A percentile compares a stretch with the other conserved stretches of the same genome.
These are phyloP conservation scores for Amanita rubescens DNA, from an alignment of 768 basidiomycete genomes.

Conservation along the genomic window DNA sequence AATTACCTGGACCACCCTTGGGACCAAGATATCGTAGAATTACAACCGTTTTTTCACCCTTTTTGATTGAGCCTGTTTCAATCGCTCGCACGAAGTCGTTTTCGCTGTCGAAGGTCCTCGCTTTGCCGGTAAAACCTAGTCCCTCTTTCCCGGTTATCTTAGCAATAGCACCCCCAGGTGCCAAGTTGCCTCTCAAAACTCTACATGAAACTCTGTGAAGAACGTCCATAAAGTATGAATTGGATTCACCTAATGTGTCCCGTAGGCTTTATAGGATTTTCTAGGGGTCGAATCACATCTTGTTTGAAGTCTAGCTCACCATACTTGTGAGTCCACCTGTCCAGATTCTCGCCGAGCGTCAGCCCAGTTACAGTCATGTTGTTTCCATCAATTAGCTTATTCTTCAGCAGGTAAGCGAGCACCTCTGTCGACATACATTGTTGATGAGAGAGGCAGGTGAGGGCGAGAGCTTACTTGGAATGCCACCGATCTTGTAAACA, in stretches of 20 bases:
- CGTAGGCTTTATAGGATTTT: slow-evolving; percentile 81
- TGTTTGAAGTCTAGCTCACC: slow-evolving; percentile 72
- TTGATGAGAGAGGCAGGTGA: slow-evolving; percentile 1
- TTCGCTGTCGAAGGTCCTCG: slow-evolving; percentile 88
- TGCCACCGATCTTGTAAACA: slow-evolving; percentile 91
- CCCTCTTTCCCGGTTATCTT: slow-evolving; percentile 98
- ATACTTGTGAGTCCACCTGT: slow-evolving; percentile 75
- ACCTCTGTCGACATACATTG: slow-evolving; percentile 46
- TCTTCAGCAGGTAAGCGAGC: slow-evolving; percentile 76
- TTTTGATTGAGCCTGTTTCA: slow-evolving; percentile 80
- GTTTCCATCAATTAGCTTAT: slow-evolving; percentile 85
- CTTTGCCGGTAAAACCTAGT: slow-evolving; percentile 81
- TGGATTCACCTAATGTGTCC: slow-evolving; percentile 76
- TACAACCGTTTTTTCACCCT: slow-evolving; percentile 94
- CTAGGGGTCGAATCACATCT: slow-evolving; percentile 81
- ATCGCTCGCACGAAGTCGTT: slow-evolving; percentile 84
- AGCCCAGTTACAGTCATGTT: slow-evolving; percentile 87
- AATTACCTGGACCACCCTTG: slow-evolving; percentile 84
- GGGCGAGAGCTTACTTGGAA: slow-evolving; percentile 63
- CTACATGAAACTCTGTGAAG: slow-evolving; percentile 29
- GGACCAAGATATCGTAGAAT: slow-evolving; percentile 95
- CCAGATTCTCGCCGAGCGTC: slow-evolving; percentile 88
- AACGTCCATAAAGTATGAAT: background rate
- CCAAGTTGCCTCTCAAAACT: slow-evolving; percentile 87
- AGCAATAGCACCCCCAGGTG: slow-evolving; percentile 91